A percentile compares a stretch with the other conserved stretches of the same genome.
Conservation (phyloP, 179 eudicot species). For the Beta macrorhiza region DNA sequence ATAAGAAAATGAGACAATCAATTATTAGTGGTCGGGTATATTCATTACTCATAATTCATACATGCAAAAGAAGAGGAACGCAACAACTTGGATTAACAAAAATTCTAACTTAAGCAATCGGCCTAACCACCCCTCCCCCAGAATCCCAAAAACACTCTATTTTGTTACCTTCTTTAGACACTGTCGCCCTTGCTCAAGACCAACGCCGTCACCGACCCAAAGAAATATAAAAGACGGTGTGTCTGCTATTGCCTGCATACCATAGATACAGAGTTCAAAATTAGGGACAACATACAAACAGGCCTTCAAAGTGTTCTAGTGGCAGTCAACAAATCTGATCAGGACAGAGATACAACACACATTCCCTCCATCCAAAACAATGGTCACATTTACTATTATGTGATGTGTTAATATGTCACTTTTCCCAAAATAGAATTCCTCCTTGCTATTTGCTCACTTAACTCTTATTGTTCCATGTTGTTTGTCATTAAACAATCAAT, state of each 20-base stretch:
- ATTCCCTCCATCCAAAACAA: neutral
- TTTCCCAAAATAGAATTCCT: neutral
- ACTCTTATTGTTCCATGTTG: neutral
- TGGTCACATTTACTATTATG: neutral
- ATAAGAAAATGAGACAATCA: neutral
- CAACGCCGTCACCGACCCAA: conserved; percentile 99
- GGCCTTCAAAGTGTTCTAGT: neutral
- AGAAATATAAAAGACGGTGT: conserved; percentile 96
- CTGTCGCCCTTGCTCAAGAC: conserved; percentile 96
- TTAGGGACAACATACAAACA: neutral
- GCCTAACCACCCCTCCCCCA: neutral
- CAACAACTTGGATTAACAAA: neutral
- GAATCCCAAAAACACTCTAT: neutral
- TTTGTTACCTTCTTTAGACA: conserved; percentile 81
- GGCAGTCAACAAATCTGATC: neutral
- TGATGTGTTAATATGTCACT: neutral
- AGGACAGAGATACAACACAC: neutral
- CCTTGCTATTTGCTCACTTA: neutral
- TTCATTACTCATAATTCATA: neutral
- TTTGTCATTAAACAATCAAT: neutral
- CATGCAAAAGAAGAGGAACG: neutral
- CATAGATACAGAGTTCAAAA: conserved; percentile 7
- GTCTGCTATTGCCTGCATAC: conserved; percentile 86
- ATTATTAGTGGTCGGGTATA: neutral
- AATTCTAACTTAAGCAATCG: neutral